Evolutionary conservation across 2,329 filamentous ascomycete genomes (phyloP), one percentile per base, ranked within the genome.

Genomic region (Fusarium annulatum): DNA sequence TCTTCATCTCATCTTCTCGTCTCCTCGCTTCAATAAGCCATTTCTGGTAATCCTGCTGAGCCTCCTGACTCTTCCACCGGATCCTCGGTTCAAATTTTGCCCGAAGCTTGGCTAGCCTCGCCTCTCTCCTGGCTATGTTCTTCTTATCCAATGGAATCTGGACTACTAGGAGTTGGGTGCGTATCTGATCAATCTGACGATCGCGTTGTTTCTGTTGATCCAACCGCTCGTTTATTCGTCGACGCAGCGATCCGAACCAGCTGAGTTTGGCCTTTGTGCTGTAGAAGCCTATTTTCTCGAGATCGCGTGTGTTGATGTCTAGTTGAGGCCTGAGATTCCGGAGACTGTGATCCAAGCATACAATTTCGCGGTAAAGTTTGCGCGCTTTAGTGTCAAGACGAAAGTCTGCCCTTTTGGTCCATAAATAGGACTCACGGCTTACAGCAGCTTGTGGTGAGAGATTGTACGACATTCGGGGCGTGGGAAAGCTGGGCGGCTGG

Each of bases 161-260:
- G 14, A n/a, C 10, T 28, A 3, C 8, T 0, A 55, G 36, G 0
- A 42, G 23, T 6, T n/a, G 8, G 15, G 26, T 7, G 14, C 51
- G 36, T n/a, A 21, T 18, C 26, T 55, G 16, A 15, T 55, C 51
- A 14, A 55, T 55, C 10, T 55, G 34, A 3, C 51, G 51, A 4
- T n/a, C 34, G 8, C 51, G 51, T 3, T 28, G 51, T n/a, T 41
- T 41, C 14, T 30, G 5, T 8, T 12, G 11, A 21, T 55, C 26
- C 3, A 41, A 26, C 19, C n/a, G 15, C 23, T 55, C 51, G 1
- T 30, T 14, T 1, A 39, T 5, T 12, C 26, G 36, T 2, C 36
- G 26, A 12, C 36, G 18, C 15, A 52, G 12, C 5, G n/a, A 23
- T 14, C 18, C 9, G 33, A 52, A 36, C 49, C 49, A 52, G 18